Conservation (phyloP, 805 yeast genomes). For the Candida hungchunana region DNA sequence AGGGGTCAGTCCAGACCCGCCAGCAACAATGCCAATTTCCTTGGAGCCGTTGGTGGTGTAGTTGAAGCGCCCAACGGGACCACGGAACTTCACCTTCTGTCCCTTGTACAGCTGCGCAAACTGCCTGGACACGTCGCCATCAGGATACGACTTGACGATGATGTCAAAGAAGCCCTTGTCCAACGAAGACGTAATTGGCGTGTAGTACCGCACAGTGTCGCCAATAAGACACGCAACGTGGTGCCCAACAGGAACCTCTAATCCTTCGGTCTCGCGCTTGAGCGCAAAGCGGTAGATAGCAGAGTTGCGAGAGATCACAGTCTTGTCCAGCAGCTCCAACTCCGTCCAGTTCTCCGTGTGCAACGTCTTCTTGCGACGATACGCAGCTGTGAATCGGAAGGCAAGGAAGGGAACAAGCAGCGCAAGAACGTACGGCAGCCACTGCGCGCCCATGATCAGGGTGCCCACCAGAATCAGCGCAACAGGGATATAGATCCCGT, state of each 20-base stretch:
- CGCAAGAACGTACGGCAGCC: conserved; percentile 41
- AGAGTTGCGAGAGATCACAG: conserved; percentile 63
- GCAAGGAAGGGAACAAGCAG: conserved; percentile 36
- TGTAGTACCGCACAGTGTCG: conserved; percentile 56
- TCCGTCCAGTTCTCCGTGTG: conserved; percentile 53
- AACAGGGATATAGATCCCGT: conserved; percentile 70
- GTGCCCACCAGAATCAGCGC: conserved; percentile 59
- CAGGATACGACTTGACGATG: conserved; percentile 68
- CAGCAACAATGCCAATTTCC: conserved; percentile 68
- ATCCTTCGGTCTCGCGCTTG: conserved; percentile 52
- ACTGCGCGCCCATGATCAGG: conserved; percentile 35
- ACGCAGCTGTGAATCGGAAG: conserved; percentile 34
- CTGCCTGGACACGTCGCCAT: conserved; percentile 63
- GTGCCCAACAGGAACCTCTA: conserved; percentile 71
- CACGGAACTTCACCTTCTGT: conserved; percentile 64
- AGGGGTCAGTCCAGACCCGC: conserved; percentile 91
- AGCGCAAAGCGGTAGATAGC: conserved; percentile 73
- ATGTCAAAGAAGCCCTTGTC: conserved; percentile 75
- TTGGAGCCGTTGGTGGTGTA: conserved; percentile 57
- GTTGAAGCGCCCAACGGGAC: conserved; percentile 73
- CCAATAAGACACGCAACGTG: conserved; percentile 56
- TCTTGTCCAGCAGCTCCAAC: conserved; percentile 69
- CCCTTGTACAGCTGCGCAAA: conserved; percentile 65
- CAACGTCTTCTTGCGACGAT: conserved; percentile 38
- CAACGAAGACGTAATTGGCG: conserved; percentile 68